Evolutionary conservation across 2,329 filamentous ascomycete genomes (phyloP), one percentile per base, ranked within the genome.

Genomic region (Aureobasidium zeae): DNA sequence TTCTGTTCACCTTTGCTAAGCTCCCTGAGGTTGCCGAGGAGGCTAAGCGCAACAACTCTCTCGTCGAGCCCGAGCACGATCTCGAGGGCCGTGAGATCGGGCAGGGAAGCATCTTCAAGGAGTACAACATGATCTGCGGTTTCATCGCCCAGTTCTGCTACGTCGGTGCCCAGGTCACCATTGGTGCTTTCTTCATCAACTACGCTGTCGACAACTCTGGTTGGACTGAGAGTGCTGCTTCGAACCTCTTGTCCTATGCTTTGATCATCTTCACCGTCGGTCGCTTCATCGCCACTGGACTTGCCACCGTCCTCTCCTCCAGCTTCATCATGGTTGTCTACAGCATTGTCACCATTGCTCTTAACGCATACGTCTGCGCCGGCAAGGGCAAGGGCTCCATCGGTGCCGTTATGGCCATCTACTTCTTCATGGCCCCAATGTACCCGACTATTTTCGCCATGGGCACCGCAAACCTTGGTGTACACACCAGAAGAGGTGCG

Each of bases 401-500:
- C 19, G 60, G 49, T 19, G 53, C 57, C n/a, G 50, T 63, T 26
- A 63, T 63, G 42, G 50, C 51, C 37, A 53, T 63, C 47, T 63
- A 63, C 53, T 61, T 62, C 56, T 62, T 61, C 53, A 55, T 57
- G 53, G 58, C 50, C 2, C 49, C 49, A 26, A 62, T 63, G 59
- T 63, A 63, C 53, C 61, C 61, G 10, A 56, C 58, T 21, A 57
- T 63, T 54, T 63, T 63, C 58, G 60, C 61, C 13, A 56, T 63
- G 30, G 60, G 60, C n/a, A 63, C 60, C 8, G 59, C 59, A 46
- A 62, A 63, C 50, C 57, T 63, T 2, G 61, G 61, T 46, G 55
- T 53, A 36, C 60, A 64, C 57, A 64, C 61, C 6, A 57, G 60
- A 11, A 57, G 60, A 45, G 61, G 59, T 44, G 63, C 64, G 16